These are phyloP conservation scores for Saccharomycopsis fermentans DNA, from an alignment of 805 yeast species.

Conservation along the genomic window DNA sequence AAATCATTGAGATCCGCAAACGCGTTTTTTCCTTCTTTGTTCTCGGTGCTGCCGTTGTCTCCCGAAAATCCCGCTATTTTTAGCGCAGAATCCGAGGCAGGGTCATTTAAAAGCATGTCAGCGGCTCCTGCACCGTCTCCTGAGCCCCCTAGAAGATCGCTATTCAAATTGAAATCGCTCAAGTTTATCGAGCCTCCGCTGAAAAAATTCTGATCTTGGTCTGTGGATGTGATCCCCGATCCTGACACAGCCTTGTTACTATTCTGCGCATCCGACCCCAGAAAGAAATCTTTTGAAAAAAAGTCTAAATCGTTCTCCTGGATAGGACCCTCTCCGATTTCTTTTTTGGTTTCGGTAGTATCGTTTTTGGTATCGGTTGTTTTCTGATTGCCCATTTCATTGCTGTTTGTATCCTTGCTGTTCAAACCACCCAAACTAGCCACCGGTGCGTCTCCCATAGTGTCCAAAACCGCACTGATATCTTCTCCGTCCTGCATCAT, in stretches of 20 bases:
- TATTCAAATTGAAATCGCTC: conserved; percentile 14
- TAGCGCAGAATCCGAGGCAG: background rate
- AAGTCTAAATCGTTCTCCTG: conserved; percentile 6
- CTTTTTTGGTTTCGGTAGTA: conserved; percentile 2
- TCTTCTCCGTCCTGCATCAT: background rate
- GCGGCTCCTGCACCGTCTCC: background rate
- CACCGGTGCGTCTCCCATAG: background rate
- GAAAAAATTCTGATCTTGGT: conserved; percentile 6
- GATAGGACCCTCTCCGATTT: background rate
- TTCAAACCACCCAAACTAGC: background rate
- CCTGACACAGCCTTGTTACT: background rate
- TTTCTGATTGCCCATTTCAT: background rate
- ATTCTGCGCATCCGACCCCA: background rate
- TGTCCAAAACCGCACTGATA: background rate
- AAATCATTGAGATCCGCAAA: conserved; percentile 14
- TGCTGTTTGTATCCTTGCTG: background rate
- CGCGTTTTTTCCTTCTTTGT: background rate
- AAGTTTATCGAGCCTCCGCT: conserved; percentile 10
- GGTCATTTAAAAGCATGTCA: background rate
- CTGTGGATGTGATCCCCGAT: background rate
- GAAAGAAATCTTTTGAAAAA: background rate
- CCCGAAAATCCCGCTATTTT: conserved; percentile 7
- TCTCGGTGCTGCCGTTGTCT: background rate
- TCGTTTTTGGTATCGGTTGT: background rate
- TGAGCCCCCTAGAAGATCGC: background rate